A percentile compares a stretch with the other conserved stretches of the same genome.
These are phyloP conservation scores for Ramularia endophylla DNA, from an alignment of 2,329 filamentous ascomycete species.

Conservation along the genomic window DNA sequence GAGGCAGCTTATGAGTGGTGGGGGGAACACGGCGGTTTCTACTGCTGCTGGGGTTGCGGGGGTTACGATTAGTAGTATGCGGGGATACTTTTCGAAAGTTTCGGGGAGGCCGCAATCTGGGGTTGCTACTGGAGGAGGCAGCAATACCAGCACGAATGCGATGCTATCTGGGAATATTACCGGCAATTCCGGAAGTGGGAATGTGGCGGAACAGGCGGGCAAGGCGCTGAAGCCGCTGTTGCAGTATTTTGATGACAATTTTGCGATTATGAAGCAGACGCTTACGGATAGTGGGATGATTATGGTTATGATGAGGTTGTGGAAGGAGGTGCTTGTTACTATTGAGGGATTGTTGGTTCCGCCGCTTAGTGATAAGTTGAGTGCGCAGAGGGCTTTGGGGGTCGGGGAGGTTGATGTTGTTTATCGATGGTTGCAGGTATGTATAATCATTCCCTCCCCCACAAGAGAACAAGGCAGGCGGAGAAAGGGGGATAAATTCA, in stretches of 20 bases:
- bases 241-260: conserved; percentile 96
- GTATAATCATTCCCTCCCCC: conserved; percentile 3
- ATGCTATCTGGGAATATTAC: too few species aligned
- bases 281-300: conserved; percentile 95
- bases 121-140: too few species aligned
- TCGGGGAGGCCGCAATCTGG: conserved; percentile 33
- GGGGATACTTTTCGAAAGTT: conserved; percentile 53
- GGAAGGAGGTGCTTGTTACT: conserved; percentile 94
- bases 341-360: conserved; percentile 88
- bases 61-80: conserved; percentile 55
- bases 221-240: conserved; percentile 80
- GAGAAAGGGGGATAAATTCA: too few species aligned
- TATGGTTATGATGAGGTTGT: conserved; percentile 94
- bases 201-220: conserved; percentile 68
- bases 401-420: conserved; percentile 91
- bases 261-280: conserved; percentile 97
- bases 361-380: conserved; percentile 90
- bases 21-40: conserved; percentile 44
- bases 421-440: conserved; percentile 77
- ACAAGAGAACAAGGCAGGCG: background rate
- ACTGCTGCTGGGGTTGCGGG: conserved; percentile 47
- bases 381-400: conserved; percentile 72
- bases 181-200: too few species aligned
- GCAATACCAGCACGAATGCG: conserved; percentile 13
- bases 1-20: conserved; percentile 62